phyloP scores from a whole-genome alignment of 139 green algal species.

The Auxenochlorella protothecoides region DNA sequence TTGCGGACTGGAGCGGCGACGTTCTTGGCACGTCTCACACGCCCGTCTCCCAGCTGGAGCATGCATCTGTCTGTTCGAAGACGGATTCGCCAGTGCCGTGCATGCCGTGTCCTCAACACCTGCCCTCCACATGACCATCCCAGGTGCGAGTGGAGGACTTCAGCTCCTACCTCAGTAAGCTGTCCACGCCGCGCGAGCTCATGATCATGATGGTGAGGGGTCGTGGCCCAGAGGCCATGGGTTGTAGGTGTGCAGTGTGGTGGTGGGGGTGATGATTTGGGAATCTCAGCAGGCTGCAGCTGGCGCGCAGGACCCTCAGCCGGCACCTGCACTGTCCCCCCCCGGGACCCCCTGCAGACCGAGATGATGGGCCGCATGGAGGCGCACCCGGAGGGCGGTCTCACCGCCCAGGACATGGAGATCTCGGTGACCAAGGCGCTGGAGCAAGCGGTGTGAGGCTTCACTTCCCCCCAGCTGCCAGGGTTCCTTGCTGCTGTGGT shows the following conservation, averaged over 20 bases:
- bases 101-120: too few relatives aligned
- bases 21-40: too few relatives aligned
- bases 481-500: too few relatives aligned
- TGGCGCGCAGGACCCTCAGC: not conserved
- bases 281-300: too few relatives aligned
- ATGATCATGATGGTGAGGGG: slow-evolving; percentile 64
- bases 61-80: too few relatives aligned
- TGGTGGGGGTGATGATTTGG: too few relatives aligned
- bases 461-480: not conserved
- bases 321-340: not conserved
- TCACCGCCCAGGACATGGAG: slow-evolving; percentile 86
- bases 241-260: too few relatives aligned
- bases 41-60: too few relatives aligned
- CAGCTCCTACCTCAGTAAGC: slow-evolving; percentile 62
- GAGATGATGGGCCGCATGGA: slow-evolving; percentile 82
- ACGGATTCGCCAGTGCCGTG: too few relatives aligned
- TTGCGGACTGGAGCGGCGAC: too few relatives aligned
- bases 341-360: slow-evolving; percentile 15
- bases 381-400: slow-evolving; percentile 60
- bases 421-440: slow-evolving; percentile 67
- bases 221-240: too few relatives aligned
- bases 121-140: too few relatives aligned
- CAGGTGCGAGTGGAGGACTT: slow-evolving; percentile 77
- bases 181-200: slow-evolving; percentile 77
- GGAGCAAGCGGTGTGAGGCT: slow-evolving; percentile 54